Evolutionary conservation across 805 yeast genomes (phyloP).

Genomic region (Ogataea zsoltii): DNA sequence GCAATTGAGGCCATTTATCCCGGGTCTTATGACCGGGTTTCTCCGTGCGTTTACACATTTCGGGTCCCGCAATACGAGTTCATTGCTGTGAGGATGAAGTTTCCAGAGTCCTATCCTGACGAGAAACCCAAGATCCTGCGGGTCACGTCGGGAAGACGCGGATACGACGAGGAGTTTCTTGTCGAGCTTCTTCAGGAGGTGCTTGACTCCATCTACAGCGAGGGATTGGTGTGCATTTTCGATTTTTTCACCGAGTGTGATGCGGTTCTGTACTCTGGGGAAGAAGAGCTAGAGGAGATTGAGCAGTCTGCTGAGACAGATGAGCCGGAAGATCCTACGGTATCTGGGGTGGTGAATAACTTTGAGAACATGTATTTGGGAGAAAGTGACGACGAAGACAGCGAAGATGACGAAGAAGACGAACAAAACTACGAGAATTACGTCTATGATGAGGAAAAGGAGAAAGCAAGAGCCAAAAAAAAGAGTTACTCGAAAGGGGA

Average conservation of each 20-base stretch:
- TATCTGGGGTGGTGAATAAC: slow-evolving; percentile 3
- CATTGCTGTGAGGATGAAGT: slow-evolving; percentile 62
- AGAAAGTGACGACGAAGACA: background rate
- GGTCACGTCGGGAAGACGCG: slow-evolving; percentile 36
- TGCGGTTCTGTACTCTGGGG: slow-evolving; percentile 44
- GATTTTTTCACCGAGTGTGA: slow-evolving; percentile 73
- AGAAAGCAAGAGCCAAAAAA: slow-evolving; percentile 25
- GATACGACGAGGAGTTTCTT: slow-evolving; percentile 48
- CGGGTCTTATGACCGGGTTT: slow-evolving; percentile 45
- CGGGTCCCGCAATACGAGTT: slow-evolving; percentile 63
- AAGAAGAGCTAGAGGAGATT: slow-evolving; percentile 29
- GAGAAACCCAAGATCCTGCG: slow-evolving; percentile 65
- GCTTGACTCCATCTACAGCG: slow-evolving; percentile 50
- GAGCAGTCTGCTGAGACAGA: slow-evolving; percentile 26
- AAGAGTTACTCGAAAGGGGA: slow-evolving; percentile 3
- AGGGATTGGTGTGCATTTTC: slow-evolving; percentile 75
- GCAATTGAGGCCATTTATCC: slow-evolving; percentile 91
- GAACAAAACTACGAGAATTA: slow-evolving; percentile 16
- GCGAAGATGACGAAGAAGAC: slow-evolving; percentile 5
- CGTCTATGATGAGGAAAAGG: slow-evolving; percentile 30
- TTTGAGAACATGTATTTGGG: slow-evolving; percentile 7
- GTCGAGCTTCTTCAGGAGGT: slow-evolving; percentile 49
- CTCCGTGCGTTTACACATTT: slow-evolving; percentile 45
- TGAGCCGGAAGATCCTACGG: slow-evolving; percentile 12
- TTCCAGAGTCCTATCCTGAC: slow-evolving; percentile 71